Base-by-base conservation (phyloP, 805 yeast genomes). In the Cyberlindnera xylosilytica region DNA sequence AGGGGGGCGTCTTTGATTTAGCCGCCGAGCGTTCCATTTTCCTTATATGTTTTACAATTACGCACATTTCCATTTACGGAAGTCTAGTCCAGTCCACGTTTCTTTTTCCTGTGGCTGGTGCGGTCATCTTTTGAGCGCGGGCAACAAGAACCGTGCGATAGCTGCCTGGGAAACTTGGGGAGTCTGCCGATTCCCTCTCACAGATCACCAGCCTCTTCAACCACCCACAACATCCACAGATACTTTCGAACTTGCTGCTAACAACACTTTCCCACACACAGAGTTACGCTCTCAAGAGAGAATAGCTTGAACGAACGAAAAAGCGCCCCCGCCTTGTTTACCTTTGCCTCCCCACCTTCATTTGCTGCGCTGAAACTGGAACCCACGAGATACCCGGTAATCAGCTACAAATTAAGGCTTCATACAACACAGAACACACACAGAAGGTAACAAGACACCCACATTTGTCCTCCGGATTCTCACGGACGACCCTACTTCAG, bases 91-190 rank as follows among this genome's bases (percentile, higher is more conserved):
- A 6, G n/a, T n/a, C n/a, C 20, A 11, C 27, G 31, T 39, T 39
- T 39, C 33, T 39, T 33, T 32, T 32, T 32, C 4, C 15, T 17
- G 38, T 34, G 38, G 42, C 33, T 33, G 42, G 42, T n/a, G 30
- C 17, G 32, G 39, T 28, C 39, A 36, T 34, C 34, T n/a, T 27
- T 29, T 36, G 18, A 9, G 22, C 34, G 26, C 27, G 36, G 35
- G 39, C 27, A 19, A 34, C 36, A 34, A 8, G 4, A 15, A 26
- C 29, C 28, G 28, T 15, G 37, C 28, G 41, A 38, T 38, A 38
- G 41, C 41, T 38, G 41, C 41, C 41, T 17, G 36, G 41, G 41
- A 38, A 38, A 38, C 41, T 38, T 24, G 37, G 28, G 30, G 28
- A 5, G 26, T 5, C 8, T 4, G 34, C 11, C n/a, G 34, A 20